These are phyloP conservation scores for Lentithecium fluviatile DNA, from an alignment of 495 filamentous ascomycete species.

Conservation along the genomic window DNA sequence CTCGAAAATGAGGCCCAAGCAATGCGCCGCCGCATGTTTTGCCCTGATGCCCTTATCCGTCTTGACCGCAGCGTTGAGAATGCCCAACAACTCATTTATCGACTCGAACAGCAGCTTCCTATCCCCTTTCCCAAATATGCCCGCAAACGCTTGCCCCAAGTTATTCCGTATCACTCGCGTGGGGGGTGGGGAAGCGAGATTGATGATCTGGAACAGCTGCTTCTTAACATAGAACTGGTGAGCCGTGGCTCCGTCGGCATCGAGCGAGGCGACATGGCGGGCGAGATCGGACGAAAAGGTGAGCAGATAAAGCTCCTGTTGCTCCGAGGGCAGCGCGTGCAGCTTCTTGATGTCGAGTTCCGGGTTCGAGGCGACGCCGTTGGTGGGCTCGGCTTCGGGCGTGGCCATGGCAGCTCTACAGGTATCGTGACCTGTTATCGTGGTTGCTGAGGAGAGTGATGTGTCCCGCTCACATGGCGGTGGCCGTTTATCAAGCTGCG, in stretches of 20 bases:
- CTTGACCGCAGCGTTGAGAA: constrained; percentile 71
- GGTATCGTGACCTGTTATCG: constrained; percentile 1
- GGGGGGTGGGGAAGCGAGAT: constrained; percentile 76
- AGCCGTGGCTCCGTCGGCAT: constrained; percentile 73
- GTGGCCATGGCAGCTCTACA: constrained; percentile 17
- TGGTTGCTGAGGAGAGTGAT: background rate
- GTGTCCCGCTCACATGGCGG: constrained; percentile 14
- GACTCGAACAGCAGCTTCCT: constrained; percentile 91
- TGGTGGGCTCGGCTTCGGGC: constrained; percentile 7
- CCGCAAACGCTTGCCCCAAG: constrained; percentile 76
- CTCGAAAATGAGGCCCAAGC: constrained; percentile 84
- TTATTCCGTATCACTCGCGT: constrained; percentile 89
- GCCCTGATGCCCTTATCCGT: constrained; percentile 70
- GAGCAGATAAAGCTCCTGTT: constrained; percentile 90
- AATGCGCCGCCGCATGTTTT: constrained; percentile 86
- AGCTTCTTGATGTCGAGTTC: constrained; percentile 87
- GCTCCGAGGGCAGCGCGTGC: constrained; percentile 85
- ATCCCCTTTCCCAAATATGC: constrained; percentile 83
- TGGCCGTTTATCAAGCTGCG: background rate
- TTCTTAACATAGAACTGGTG: constrained; percentile 87
- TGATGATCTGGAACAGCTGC: constrained; percentile 87
- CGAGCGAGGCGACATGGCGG: constrained; percentile 72
- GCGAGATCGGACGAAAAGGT: constrained; percentile 83
- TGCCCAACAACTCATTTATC: constrained; percentile 78
- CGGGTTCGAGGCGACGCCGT: constrained; percentile 37